Evolutionary conservation across 495 filamentous ascomycete species (phyloP).

Genomic region (Corynascus novoguineensis): DNA sequence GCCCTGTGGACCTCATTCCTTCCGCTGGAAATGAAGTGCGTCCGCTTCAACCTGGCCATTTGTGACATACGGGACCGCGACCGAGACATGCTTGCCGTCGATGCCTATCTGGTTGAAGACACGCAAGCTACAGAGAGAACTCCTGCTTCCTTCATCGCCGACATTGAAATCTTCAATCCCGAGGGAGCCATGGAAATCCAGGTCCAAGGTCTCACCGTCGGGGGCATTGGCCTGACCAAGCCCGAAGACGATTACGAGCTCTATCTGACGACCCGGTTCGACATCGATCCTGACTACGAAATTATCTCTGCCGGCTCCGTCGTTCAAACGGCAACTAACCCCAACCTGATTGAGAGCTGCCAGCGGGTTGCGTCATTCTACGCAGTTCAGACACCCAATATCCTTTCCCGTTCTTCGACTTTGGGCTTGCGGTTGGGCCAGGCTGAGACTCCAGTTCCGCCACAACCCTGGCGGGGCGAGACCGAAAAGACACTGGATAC

Average conservation of each 20-base stretch:
- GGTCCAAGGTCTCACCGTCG: constrained; percentile 37
- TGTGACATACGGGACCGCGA: constrained; percentile 21
- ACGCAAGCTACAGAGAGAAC: constrained; percentile 20
- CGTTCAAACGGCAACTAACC: not conserved
- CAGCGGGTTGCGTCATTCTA: constrained; percentile 35
- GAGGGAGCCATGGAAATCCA: constrained; percentile 35
- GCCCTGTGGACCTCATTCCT: constrained; percentile 45
- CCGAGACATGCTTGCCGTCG: constrained; percentile 28
- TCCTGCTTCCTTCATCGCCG: constrained; percentile 32
- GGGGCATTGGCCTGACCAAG: constrained; percentile 32
- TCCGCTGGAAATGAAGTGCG: constrained; percentile 29
- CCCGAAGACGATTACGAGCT: constrained; percentile 41
- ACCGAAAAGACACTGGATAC: constrained; percentile 27
- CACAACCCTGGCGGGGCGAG: constrained; percentile 28
- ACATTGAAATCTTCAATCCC: constrained; percentile 36
- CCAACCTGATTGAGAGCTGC: constrained; percentile 33
- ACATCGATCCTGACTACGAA: constrained; percentile 39
- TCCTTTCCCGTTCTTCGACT: not conserved
- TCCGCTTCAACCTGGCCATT: constrained; percentile 38
- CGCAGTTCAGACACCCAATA: not conserved
- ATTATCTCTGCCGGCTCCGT: constrained; percentile 21
- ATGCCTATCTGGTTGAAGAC: constrained; percentile 30
- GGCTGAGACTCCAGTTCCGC: not conserved
- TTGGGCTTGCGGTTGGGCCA: not conserved
- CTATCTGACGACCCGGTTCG: constrained; percentile 37